Evolutionary conservation across 768 basidiomycete genomes (phyloP), one percentile per base, ranked within the genome.

Genomic region (Lactifluus pinguis): DNA sequence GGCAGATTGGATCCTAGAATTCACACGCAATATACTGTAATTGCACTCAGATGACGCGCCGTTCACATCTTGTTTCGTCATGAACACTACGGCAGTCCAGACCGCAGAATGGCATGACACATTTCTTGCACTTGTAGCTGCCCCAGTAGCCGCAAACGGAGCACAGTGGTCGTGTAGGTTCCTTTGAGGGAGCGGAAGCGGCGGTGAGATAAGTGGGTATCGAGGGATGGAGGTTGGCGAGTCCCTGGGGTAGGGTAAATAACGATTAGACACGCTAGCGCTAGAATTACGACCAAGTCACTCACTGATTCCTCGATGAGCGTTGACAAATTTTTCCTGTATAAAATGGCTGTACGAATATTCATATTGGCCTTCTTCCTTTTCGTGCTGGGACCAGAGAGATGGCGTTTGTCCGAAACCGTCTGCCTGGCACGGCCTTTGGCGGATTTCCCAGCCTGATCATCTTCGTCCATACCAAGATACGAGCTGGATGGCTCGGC

Each of bases 81-180:
- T 94, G 92, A 3, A 88, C 82, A 19, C 75, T 74, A 68, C 86
- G 82, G 67, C 92, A 94, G 57, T 82, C 83, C 45, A 77, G 73
- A 70, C 86, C 85, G 65, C 92, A 93, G 65, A 85, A 92, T 2
- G 84, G 76, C 77, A 90, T 77, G 0, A 83, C 83, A 72, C 92
- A 93, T 66, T 80, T 82, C 62, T 79, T 81, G 74, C 92, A 94
- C 57, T 80, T 85, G 69, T 94, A 93, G 4, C 76, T 76, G 6
- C 88, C 90, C 81, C 82, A 87, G 71, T 89, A 92, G 3, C 92
- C 89, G 66, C 92, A 93, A 29, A 92, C 87, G n/a, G 89, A 83
- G 69, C 92, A 94, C 14, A 93, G 68, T 65, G 83, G 73, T 45
- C 89, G 83, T 8, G 85, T 80, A 6, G 91, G 89, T 59, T 85